Conservation (phyloP, 2,329 filamentous ascomycete species). For the Chrysosphaeria jannelii region DNA sequence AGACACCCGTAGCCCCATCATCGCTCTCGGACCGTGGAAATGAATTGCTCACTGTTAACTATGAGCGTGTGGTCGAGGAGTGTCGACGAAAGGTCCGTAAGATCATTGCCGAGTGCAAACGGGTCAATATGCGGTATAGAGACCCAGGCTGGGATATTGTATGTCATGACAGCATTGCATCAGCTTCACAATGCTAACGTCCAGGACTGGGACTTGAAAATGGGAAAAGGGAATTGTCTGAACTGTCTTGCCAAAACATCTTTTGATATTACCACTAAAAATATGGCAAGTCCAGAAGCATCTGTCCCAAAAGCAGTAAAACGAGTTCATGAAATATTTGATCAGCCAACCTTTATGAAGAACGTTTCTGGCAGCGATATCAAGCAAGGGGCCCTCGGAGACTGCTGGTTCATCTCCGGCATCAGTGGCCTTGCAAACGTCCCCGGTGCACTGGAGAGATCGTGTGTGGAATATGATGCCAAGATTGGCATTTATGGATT, state of each 20-base stretch:
- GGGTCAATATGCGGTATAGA: constrained; percentile 54
- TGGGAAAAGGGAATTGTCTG: constrained; percentile 23
- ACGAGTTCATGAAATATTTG: constrained; percentile 43
- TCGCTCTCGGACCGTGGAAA: constrained; percentile 22
- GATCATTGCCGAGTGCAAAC: constrained; percentile 32
- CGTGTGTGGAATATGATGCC: constrained; percentile 47
- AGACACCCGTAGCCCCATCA: constrained; percentile 23
- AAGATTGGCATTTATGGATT: constrained; percentile 68
- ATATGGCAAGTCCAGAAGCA: constrained; percentile 15
- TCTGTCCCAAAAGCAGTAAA: constrained; percentile 43
- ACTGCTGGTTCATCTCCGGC: constrained; percentile 61
- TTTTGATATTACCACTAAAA: constrained; percentile 15
- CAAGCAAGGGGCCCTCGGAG: constrained; percentile 47
- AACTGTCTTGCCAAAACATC: constrained; percentile 20
- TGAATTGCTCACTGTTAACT: constrained; percentile 26
- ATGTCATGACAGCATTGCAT: constrained; percentile 8
- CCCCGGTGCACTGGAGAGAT: constrained; percentile 33
- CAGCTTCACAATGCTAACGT: constrained; percentile 10
- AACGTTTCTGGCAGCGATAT: constrained; percentile 42
- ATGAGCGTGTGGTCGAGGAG: constrained; percentile 30
- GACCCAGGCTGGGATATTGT: constrained; percentile 30
- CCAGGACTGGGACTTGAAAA: constrained; percentile 33
- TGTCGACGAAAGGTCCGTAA: constrained; percentile 30
- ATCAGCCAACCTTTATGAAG: constrained; percentile 36
- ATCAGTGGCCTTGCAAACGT: constrained; percentile 51